Conservation (phyloP, 129 eudicot species). For the Arctium minus region DNA sequence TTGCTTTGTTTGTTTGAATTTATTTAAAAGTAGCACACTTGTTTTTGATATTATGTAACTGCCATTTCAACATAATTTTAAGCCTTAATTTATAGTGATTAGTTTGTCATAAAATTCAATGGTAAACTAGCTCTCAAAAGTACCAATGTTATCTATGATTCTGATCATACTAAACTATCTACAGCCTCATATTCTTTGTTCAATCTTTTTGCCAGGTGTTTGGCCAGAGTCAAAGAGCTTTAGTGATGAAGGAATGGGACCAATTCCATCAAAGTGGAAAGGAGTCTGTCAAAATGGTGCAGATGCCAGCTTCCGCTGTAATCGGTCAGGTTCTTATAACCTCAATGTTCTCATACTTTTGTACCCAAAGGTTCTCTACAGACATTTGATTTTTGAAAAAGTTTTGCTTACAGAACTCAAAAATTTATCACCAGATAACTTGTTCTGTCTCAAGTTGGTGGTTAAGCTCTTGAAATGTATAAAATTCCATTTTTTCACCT, state of each 20-base stretch:
- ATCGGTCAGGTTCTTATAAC: constrained; percentile 57
- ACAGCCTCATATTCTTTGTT: constrained; percentile 6
- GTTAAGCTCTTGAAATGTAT: too few relatives aligned
- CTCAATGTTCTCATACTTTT: neutral
- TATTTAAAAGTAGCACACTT: too few relatives aligned
- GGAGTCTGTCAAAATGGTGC: constrained; percentile 69
- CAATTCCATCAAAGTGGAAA: constrained; percentile 84
- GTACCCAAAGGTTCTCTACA: neutral
- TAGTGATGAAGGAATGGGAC: constrained; percentile 74
- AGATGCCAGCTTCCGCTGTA: constrained; percentile 68
- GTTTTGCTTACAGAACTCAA: neutral
- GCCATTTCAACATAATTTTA: neutral
- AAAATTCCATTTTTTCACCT: too few relatives aligned
- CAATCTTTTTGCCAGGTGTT: constrained; percentile 50
- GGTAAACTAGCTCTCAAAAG: neutral
- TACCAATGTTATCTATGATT: neutral
- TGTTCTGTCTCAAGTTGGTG: too few relatives aligned
- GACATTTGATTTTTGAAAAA: neutral
- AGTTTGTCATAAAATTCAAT: neutral
- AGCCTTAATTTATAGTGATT: too few relatives aligned
- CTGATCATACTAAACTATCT: constrained; percentile 7
- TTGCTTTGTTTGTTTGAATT: too few relatives aligned
- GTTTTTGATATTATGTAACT: neutral
- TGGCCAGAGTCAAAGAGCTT: constrained; percentile 98
- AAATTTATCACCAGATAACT: too few relatives aligned